Evolutionary conservation across 2,329 filamentous ascomycete genomes (phyloP).

Genomic region (Botryotinia narcissicola): DNA sequence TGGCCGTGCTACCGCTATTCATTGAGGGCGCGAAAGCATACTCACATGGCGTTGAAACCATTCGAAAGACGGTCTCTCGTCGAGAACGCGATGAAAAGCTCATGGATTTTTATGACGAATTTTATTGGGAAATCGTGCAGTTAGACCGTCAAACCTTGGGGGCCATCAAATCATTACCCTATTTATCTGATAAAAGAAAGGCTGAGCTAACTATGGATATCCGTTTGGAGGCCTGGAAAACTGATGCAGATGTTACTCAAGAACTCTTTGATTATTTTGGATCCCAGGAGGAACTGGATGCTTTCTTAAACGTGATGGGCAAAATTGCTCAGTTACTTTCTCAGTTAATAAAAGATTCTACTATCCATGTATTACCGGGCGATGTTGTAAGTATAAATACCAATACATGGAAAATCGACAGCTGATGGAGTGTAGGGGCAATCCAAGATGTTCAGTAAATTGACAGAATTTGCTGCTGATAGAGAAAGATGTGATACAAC

Average conservation of each 20-base stretch:
- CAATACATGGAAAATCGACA: background rate
- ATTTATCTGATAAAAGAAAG: background rate
- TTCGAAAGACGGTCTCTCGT: constrained; percentile 5
- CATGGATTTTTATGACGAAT: constrained; percentile 5
- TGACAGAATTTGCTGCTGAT: background rate
- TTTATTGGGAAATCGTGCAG: constrained; percentile 16
- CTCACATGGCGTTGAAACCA: constrained; percentile 9
- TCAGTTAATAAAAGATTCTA: constrained; percentile 7
- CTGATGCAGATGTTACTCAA: constrained; percentile 1
- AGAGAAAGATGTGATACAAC: background rate
- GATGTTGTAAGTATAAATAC: background rate
- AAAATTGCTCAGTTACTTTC: constrained; percentile 10
- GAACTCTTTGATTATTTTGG: constrained; percentile 3
- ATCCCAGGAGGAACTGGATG: background rate
- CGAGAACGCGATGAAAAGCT: constrained; percentile 15
- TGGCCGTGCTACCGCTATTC: constrained; percentile 7
- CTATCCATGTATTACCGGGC: background rate
- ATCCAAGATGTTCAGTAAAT: background rate
- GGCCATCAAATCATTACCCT: background rate
- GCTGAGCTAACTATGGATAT: constrained; percentile 4
- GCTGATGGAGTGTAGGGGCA: background rate
- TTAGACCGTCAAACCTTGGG: constrained; percentile 3
- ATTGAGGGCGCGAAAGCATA: constrained; percentile 8
- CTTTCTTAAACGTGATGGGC: constrained; percentile 10
- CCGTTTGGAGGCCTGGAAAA: constrained; percentile 2